A percentile compares a stretch with the other conserved stretches of the same genome.
Evolutionary conservation across 2,329 filamentous ascomycete genomes (phyloP).

Genomic region (Teratosphaeria pseudoeucalypti): DNA sequence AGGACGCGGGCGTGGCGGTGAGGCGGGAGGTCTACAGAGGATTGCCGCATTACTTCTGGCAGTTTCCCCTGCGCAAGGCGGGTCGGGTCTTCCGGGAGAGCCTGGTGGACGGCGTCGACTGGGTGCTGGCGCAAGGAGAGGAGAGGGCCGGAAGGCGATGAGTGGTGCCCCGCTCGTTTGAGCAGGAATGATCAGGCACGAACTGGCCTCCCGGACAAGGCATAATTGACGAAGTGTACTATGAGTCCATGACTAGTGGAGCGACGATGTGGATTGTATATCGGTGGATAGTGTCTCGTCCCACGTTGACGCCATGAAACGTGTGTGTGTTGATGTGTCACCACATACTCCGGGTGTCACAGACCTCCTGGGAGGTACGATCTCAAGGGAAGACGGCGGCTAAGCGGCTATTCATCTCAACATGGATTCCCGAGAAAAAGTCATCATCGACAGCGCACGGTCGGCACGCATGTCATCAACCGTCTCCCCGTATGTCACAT

Average conservation of each 20-base stretch:
- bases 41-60: conserved; percentile 32
- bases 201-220: neutral
- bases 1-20: conserved; percentile 34
- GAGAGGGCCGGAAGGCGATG: neutral
- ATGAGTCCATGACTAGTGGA: neutral
- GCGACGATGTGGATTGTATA: too few species aligned
- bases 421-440: too few species aligned
- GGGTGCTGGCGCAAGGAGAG: conserved; percentile 4
- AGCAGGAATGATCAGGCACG: neutral
- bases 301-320: too few species aligned
- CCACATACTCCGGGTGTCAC: too few species aligned
- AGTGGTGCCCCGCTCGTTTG: neutral
- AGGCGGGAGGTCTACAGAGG: conserved; percentile 33
- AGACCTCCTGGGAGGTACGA: too few species aligned
- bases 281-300: too few species aligned
- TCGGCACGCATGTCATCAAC: too few species aligned
- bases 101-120: conserved; percentile 11
- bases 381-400: too few species aligned
- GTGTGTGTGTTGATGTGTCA: too few species aligned
- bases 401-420: too few species aligned
- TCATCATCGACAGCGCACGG: too few species aligned
- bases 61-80: conserved; percentile 14
- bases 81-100: conserved; percentile 10
- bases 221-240: neutral
- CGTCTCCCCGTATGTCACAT: too few species aligned